Percentiles rank a stretch among this genome's conserved stretches.
Conservation (phyloP, 257 asterid species). For the Asclepias syriaca region DNA sequence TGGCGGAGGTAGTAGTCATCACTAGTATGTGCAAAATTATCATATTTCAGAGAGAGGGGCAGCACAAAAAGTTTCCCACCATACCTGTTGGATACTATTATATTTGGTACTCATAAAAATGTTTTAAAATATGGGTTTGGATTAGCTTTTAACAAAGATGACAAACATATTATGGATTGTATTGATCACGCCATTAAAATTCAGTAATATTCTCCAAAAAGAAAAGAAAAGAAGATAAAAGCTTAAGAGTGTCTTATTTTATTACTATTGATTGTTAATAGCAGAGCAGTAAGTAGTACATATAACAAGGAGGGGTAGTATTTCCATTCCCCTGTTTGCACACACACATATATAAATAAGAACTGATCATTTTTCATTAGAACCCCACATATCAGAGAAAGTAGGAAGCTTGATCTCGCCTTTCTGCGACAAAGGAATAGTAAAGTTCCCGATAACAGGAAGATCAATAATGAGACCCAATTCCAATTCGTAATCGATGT, state of each 20-base stretch:
- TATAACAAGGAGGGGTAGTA: too few species aligned
- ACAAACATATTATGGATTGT: too few species aligned
- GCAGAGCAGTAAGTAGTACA: not conserved
- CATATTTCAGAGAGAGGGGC: not conserved
- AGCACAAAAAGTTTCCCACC: not conserved
- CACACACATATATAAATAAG: not conserved
- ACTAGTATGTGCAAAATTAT: slow-evolving; percentile 23
- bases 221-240: not conserved
- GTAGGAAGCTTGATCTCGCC: slow-evolving; percentile 81
- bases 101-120: too few species aligned
- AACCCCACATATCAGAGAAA: slow-evolving; percentile 36
- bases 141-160: too few species aligned
- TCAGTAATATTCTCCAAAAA: not conserved
- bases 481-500: slow-evolving; percentile 52
- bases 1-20: slow-evolving; percentile 46
- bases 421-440: slow-evolving; percentile 53
- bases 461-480: slow-evolving; percentile 57
- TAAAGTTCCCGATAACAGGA: slow-evolving; percentile 56
- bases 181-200: too few species aligned
- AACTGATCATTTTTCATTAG: not conserved
- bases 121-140: too few species aligned
- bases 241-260: not conserved
- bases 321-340: not conserved
- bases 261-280: not conserved
- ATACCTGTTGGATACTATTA: too few species aligned